Evolutionary conservation across 2,329 filamentous ascomycete species (phyloP).

Genomic region (Claviceps pazoutovae): DNA sequence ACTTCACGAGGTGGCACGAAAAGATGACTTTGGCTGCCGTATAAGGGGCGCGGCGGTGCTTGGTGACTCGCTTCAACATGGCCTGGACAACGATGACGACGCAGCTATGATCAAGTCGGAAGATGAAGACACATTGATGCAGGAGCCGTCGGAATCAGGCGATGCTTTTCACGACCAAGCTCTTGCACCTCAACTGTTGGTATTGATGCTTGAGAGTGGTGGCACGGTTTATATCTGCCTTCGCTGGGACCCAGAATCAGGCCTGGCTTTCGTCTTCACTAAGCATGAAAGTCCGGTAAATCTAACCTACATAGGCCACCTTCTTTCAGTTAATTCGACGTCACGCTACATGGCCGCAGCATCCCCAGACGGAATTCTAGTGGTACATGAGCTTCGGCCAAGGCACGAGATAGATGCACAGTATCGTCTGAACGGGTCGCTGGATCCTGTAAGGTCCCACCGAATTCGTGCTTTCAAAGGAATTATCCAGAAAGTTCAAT

Average conservation of each 20-base stretch:
- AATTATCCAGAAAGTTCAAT: slow-evolving; percentile 75
- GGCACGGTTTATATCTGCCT: slow-evolving; percentile 69
- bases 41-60: slow-evolving; percentile 72
- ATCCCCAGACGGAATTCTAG: slow-evolving; percentile 55
- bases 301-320: slow-evolving; percentile 45
- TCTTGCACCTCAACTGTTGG: slow-evolving; percentile 66
- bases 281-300: slow-evolving; percentile 44
- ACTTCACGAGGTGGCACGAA: slow-evolving; percentile 62
- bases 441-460: slow-evolving; percentile 43
- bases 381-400: slow-evolving; percentile 55
- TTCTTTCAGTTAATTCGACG: slow-evolving; percentile 65
- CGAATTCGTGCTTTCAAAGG: slow-evolving; percentile 43
- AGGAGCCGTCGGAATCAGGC: slow-evolving; percentile 12
- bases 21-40: slow-evolving; percentile 61
- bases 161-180: slow-evolving; percentile 4
- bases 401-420: slow-evolving; percentile 35
- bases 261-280: slow-evolving; percentile 46
- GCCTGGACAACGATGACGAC: slow-evolving; percentile 18
- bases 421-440: slow-evolving; percentile 28
- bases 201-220: slow-evolving; percentile 60
- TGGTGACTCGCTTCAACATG: slow-evolving; percentile 36
- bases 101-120: slow-evolving; percentile 23
- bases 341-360: slow-evolving; percentile 56
- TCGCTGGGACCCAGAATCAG: slow-evolving; percentile 25
- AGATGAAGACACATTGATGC: slow-evolving; percentile 25